Base-by-base conservation (phyloP, 768 basidiomycete species). In the Nidula microcarpa region DNA sequence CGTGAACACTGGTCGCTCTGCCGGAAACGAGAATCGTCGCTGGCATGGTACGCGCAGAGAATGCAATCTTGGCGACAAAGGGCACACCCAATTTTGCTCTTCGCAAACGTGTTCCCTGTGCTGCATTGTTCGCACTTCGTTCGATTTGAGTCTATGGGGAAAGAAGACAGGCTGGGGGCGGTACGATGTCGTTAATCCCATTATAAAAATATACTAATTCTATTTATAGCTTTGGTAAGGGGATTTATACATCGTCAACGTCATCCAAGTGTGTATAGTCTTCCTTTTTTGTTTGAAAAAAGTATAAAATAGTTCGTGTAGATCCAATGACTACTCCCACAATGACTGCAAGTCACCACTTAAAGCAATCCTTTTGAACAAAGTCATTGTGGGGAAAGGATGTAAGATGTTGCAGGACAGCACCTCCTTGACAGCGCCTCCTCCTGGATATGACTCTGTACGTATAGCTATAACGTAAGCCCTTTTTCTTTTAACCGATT, bases 151-250 rank as follows among this genome's bases (percentile, higher is more conserved):
- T 50, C 71, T 82, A 9, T 85, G 79, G 60, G 85, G 85, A 9
- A 85, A 82, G 69, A 86, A 86, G 72, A 85, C 84, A 3, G 82
- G 83, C 13, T 87, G 85, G 83, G 87, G 86, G 60, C 80, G 85
- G 82, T 80, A 61, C 49, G 72, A 56, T 3, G 43, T 8, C 37
- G 5, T 53, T 14, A 16, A 4, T 33, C n/a, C n/a, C 33, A 54
- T 48, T 62, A 55, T 47, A 41, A 13, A 36, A 37, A 2, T 11
- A n/a, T 13, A 37, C 35, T 30, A 48, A 18, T 16, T 34, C 23
- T 11, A 56, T 50, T 50, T 17, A 44, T 37, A 86, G 85, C 55
- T 87, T 87, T 48, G 86, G 86, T 23, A 79, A 79, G 36, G 86
- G 86, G 23, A 84, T 87, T 41, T 88, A 87, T 62, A 87, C 86